Percentiles rank a stretch among this genome's conserved stretches.
Conservation (phyloP, 495 filamentous ascomycete genomes). For the Penicillium diatomitis region DNA sequence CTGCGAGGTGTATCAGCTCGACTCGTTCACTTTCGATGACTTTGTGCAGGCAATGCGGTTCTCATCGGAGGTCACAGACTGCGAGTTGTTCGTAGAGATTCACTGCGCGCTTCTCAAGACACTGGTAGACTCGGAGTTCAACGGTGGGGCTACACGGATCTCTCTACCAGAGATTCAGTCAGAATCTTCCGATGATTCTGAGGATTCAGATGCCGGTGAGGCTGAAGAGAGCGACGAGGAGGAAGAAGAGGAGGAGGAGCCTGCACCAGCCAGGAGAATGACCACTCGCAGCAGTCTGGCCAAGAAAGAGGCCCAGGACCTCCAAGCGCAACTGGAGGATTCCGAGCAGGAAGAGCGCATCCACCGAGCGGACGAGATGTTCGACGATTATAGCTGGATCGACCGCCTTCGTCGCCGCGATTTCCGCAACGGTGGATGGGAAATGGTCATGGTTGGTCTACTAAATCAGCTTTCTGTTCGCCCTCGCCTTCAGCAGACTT, state of each 20-base stretch:
- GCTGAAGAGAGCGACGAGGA: slow-evolving; percentile 42
- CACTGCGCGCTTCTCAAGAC: slow-evolving; percentile 88
- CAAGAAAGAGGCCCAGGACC: slow-evolving; percentile 62
- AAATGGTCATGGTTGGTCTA: slow-evolving; percentile 79
- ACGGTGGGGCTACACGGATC: slow-evolving; percentile 67
- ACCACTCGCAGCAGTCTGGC: slow-evolving; percentile 79
- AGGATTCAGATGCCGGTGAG: slow-evolving; percentile 45
- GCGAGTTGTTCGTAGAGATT: slow-evolving; percentile 81
- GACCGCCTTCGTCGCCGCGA: slow-evolving; percentile 73
- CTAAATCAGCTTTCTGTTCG: slow-evolving; percentile 74
- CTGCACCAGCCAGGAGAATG: slow-evolving; percentile 53
- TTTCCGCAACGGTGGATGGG: slow-evolving; percentile 86
- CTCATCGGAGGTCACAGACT: slow-evolving; percentile 64
- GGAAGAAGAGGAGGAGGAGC: slow-evolving; percentile 25
- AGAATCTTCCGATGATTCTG: slow-evolving; percentile 49
- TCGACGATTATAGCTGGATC: slow-evolving; percentile 63
- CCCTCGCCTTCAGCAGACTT: slow-evolving; percentile 56
- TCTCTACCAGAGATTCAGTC: slow-evolving; percentile 67
- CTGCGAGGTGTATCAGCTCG: slow-evolving; percentile 82
- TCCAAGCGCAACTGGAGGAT: slow-evolving; percentile 41
- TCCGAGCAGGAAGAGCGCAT: slow-evolving; percentile 31
- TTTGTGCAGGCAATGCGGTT: slow-evolving; percentile 83
- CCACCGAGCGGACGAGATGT: slow-evolving; percentile 75
- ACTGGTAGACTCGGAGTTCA: slow-evolving; percentile 63
- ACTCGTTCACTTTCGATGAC: slow-evolving; percentile 97